phyloP scores from a whole-genome alignment of 805 yeast species.

The Lachancea fermentati region DNA sequence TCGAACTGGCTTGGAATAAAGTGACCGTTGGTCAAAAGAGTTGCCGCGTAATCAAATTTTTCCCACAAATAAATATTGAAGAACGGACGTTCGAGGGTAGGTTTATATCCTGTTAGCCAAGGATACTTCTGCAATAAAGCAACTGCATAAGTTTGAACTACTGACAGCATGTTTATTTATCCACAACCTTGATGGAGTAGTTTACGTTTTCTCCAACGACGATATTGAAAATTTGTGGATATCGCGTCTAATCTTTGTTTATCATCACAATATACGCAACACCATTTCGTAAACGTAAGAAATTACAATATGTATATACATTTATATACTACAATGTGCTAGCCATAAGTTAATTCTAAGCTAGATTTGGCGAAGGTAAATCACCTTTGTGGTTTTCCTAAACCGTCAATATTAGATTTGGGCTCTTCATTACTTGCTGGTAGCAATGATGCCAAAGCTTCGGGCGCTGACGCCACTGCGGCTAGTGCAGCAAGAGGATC shows the following conservation, averaged over 20 bases:
- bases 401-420: not conserved
- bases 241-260: not conserved
- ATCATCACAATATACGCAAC: not conserved
- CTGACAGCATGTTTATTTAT: constrained; percentile 5
- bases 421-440: constrained; percentile 5
- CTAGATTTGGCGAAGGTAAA: too few species aligned
- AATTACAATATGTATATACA: not conserved
- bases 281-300: not conserved
- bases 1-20: constrained; percentile 45
- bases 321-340: not conserved
- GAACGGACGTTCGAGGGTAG: constrained; percentile 32
- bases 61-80: constrained; percentile 32
- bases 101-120: constrained; percentile 17
- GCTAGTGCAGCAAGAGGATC: constrained; percentile 36
- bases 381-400: too few species aligned
- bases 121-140: constrained; percentile 21
- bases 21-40: constrained; percentile 20
- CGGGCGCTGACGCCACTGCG: constrained; percentile 35
- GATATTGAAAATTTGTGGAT: not conserved
- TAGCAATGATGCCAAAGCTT: constrained; percentile 15
- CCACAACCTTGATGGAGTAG: not conserved
- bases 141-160: constrained; percentile 12
- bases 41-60: constrained; percentile 22
- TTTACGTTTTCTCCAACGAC: not conserved
- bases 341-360: too few species aligned